Percentiles rank a stretch among this genome's conserved stretches.
Evolutionary conservation across 2,329 filamentous ascomycete species (phyloP).

Genomic region (Sclerotinia subarctica): DNA sequence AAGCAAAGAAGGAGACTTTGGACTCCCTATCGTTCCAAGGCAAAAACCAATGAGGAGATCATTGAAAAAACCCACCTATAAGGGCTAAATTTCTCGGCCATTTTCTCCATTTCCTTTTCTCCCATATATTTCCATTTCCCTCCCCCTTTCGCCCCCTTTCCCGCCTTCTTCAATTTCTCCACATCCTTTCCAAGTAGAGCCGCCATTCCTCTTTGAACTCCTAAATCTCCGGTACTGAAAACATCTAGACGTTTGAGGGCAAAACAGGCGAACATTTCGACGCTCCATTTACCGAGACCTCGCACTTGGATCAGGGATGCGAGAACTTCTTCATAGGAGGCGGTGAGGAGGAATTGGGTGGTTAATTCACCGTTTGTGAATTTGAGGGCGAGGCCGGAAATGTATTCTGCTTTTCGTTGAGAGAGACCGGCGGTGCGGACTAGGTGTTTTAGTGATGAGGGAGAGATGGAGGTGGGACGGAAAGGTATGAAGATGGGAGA

Average conservation of each 20-base stretch:
- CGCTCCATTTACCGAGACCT: slow-evolving; percentile 84
- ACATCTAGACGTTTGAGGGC: slow-evolving; percentile 93
- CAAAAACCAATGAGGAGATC: no score
- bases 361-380: slow-evolving; percentile 74
- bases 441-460: slow-evolving; percentile 56
- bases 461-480: slow-evolving; percentile 72
- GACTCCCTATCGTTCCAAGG: background rate
- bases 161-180: slow-evolving; percentile 69
- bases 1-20: background rate
- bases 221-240: slow-evolving; percentile 86
- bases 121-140: slow-evolving; percentile 99
- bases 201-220: slow-evolving; percentile 92
- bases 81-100: slow-evolving; percentile 75
- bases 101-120: slow-evolving; percentile 85
- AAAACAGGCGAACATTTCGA: slow-evolving; percentile 98
- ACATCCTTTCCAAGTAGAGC: slow-evolving; percentile 81
- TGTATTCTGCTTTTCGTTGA: slow-evolving; percentile 93
- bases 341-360: slow-evolving; percentile 70
- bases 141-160: slow-evolving; percentile 48
- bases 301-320: slow-evolving; percentile 79
- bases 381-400: slow-evolving; percentile 78
- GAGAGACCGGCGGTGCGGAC: slow-evolving; percentile 86
- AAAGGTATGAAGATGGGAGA: slow-evolving; percentile 47
- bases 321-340: slow-evolving; percentile 82
- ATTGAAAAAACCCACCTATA: slow-evolving; percentile 56